These are phyloP conservation scores for Phytophthora constricta DNA, from an alignment of 352 stramenopile genomes.

Conservation along the genomic window DNA sequence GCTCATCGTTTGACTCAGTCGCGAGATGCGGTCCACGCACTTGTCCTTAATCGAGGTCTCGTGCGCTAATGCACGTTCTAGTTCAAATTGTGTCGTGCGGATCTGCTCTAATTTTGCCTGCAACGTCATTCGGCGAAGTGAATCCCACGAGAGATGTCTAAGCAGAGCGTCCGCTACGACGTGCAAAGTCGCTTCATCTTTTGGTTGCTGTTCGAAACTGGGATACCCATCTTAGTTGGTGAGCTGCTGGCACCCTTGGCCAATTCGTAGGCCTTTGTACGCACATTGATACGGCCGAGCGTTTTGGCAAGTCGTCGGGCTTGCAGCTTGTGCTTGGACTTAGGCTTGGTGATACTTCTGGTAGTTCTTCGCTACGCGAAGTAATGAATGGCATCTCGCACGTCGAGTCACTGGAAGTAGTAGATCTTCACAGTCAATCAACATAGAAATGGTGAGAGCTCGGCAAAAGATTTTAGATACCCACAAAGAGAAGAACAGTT, in stretches of 20 bases:
- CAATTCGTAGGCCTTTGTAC: slow-evolving; percentile 60
- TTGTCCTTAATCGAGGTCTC: slow-evolving; percentile 71
- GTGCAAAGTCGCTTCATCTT: slow-evolving; percentile 32
- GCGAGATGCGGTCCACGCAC: slow-evolving; percentile 72
- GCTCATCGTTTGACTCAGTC: slow-evolving; percentile 72
- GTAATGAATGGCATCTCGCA: slow-evolving; percentile 17
- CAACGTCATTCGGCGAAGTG: slow-evolving; percentile 37
- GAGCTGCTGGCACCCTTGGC: slow-evolving; percentile 45
- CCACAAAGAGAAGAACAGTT: neutral
- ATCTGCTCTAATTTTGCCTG: slow-evolving; percentile 61
- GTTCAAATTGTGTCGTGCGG: slow-evolving; percentile 27
- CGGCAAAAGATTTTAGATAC: neutral
- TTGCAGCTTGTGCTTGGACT: slow-evolving; percentile 26
- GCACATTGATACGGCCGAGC: slow-evolving; percentile 44
- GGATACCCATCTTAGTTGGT: slow-evolving; percentile 1
- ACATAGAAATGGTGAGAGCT: neutral
- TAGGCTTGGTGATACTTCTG: slow-evolving; percentile 16
- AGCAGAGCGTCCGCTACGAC: slow-evolving; percentile 43
- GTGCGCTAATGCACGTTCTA: slow-evolving; percentile 48
- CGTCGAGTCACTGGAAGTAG: slow-evolving; percentile 40
- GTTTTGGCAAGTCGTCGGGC: slow-evolving; percentile 24
- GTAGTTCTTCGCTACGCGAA: neutral
- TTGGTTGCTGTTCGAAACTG: slow-evolving; percentile 3
- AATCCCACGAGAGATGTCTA: slow-evolving; percentile 25
- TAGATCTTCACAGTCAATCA: slow-evolving; percentile 34